Evolutionary conservation across 805 yeast species (phyloP).

Genomic region (Yamadazyma takamatsuzukensis): DNA sequence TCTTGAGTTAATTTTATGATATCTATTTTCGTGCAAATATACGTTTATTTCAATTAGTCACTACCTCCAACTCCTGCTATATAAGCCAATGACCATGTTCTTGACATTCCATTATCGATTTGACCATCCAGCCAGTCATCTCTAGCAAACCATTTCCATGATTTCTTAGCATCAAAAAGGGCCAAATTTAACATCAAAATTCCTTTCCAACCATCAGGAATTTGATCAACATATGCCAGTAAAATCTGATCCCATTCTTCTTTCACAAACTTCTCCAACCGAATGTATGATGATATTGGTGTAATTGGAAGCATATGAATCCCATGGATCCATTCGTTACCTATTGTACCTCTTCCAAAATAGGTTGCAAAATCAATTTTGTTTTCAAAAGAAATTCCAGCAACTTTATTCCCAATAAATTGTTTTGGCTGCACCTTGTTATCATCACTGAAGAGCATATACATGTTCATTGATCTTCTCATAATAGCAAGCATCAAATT

Average conservation of each 20-base stretch:
- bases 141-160: conserved; percentile 45
- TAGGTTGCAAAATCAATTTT: conserved; percentile 71
- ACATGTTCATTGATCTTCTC: conserved; percentile 50
- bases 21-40: too few species aligned
- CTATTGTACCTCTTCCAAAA: conserved; percentile 61
- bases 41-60: too few species aligned
- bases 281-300: conserved; percentile 58
- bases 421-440: conserved; percentile 54
- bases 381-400: conserved; percentile 73
- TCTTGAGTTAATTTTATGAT: too few species aligned
- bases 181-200: conserved; percentile 72
- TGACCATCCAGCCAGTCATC: conserved; percentile 48
- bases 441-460: conserved; percentile 51
- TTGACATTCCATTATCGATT: conserved; percentile 81
- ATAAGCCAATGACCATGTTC: conserved; percentile 82
- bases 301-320: conserved; percentile 76
- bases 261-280: conserved; percentile 50
- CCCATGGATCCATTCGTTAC: conserved; percentile 67
- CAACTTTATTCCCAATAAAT: conserved; percentile 61
- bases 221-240: conserved; percentile 38
- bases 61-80: conserved; percentile 50
- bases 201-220: conserved; percentile 71
- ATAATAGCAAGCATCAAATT: conserved; percentile 59
- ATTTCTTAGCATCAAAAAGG: conserved; percentile 55
- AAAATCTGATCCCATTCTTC: conserved; percentile 64